Base-by-base conservation (phyloP, 495 filamentous ascomycete species). In the Hypoxylon intermedium region DNA sequence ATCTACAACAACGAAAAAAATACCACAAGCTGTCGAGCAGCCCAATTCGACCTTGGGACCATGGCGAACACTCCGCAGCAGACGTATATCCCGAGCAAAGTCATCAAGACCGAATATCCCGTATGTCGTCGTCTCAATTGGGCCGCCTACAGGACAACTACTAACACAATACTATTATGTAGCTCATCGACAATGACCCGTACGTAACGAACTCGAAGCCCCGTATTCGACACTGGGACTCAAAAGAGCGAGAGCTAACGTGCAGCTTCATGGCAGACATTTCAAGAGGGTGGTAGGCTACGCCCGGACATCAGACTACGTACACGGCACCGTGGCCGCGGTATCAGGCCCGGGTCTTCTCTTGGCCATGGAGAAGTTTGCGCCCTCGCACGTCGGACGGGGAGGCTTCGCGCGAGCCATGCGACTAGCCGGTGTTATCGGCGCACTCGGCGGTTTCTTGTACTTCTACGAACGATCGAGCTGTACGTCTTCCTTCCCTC, bases 181-280 rank as follows among this genome's bases (percentile, higher is more conserved):
- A 98, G 93, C 88, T 97, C 77, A 98, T 98, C 74, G 93, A 98
- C 79, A 92, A 86, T 78, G 93, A 98, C 77, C 93, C 93, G 93
- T 98, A 91, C 73, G 88, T 75, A 63, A 21, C 38, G 38, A 56
- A 9, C 4, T 28, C 46, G 53, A 54, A 49, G 3, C 24, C 23
- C 15, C 41, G 15, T n/a, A 23, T 3, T n/a, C 11, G 5, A 23
- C 6, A 20, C 11, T 16, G 26, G 7, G 13, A 4, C 2, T n/a
- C n/a, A n/a, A n/a, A n/a, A 3, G 3, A 0, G n/a, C 38, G 26
- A 41, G 5, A 58, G 45, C 50, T 53, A 49, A 63, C 34, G 20
- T 43, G 9, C 24, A 16, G 15, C 13, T 12, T 2, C 16, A 24
- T 30, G 67, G 42, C 65, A 98, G 95, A 62, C 93, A 98, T 74